phyloP scores from a whole-genome alignment of 2,329 filamentous ascomycete species.

The Apiospora marii region DNA sequence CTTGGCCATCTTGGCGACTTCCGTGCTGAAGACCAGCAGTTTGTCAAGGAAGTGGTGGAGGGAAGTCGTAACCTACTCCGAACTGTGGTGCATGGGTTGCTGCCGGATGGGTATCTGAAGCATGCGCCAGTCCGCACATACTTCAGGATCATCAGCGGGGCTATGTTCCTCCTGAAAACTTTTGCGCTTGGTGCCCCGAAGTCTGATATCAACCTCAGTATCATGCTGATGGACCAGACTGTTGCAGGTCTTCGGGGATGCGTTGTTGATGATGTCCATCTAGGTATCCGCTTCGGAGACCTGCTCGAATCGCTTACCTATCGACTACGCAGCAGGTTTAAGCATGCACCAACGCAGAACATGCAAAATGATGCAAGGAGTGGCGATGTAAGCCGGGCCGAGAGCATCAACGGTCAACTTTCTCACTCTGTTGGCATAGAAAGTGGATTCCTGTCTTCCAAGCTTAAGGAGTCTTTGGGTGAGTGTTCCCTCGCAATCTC shows the following conservation, averaged over 20 bases:
- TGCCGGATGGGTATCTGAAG: slow-evolving; percentile 78
- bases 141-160: slow-evolving; percentile 85
- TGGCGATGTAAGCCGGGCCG: slow-evolving; percentile 39
- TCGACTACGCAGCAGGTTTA: slow-evolving; percentile 77
- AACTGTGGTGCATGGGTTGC: slow-evolving; percentile 78
- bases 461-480: slow-evolving; percentile 41
- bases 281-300: slow-evolving; percentile 85
- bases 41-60: slow-evolving; percentile 78
- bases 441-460: slow-evolving; percentile 36
- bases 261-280: slow-evolving; percentile 84
- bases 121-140: slow-evolving; percentile 86
- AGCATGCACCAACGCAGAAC: slow-evolving; percentile 63
- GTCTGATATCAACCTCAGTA: slow-evolving; percentile 78
- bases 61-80: slow-evolving; percentile 79
- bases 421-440: slow-evolving; percentile 40
- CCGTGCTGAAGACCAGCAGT: slow-evolving; percentile 73
- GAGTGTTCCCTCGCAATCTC: slow-evolving; percentile 27
- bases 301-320: slow-evolving; percentile 81
- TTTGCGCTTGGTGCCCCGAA: slow-evolving; percentile 83
- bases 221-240: slow-evolving; percentile 77
- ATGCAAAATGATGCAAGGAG: slow-evolving; percentile 51
- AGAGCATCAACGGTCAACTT: slow-evolving; percentile 38
- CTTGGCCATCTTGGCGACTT: slow-evolving; percentile 71
- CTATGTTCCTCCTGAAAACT: slow-evolving; percentile 85
- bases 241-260: slow-evolving; percentile 78